Evolutionary conservation across 2,329 filamentous ascomycete genomes (phyloP), one percentile per base, ranked within the genome.

Genomic region (Fusarium nematophilum): DNA sequence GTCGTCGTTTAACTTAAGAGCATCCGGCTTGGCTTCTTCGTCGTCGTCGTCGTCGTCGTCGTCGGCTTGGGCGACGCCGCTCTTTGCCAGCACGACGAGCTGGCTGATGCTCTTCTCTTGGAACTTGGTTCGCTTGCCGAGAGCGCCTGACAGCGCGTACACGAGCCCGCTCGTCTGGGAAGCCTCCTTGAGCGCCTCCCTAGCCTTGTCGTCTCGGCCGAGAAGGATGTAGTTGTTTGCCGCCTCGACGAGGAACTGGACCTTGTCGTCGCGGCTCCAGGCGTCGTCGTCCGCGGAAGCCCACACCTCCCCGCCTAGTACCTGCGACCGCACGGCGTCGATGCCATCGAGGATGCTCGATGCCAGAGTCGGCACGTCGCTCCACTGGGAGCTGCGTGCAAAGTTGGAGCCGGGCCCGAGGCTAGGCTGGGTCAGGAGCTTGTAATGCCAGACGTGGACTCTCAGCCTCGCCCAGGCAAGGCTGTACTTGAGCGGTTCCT

Each of bases 21-120:
- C 88, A 65, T 89, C 84, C 0, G 93, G 92, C 18, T 76, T 78
- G 1, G 69, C 66, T 2, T 68, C 59, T 0, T 67, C 62, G 40
- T 68, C 69, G 3, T 27, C 66, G 5, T 70, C 62, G 18, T 59
- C 66, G n/a, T n/a, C n/a, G n/a, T n/a, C n/a, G n/a, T n/a, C 61
- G 5, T 56, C 57, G 4, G 53, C 62, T 6, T 57, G 64, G 5
- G 63, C 66, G 21, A 67, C 64, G 6, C 80, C 80, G 71, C 93
- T 97, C 73, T 87, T 92, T 1, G 95, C 95, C 25, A 98, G 79
- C 3, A 99, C 92, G 2, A 99, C 90, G 23, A 99, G 82, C 74
- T 99, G 95, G 67, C 92, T 97, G 58, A 88, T 88, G 67, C 88
- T 90, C 57, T 87, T 90, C 69, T 92, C 83, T 73, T 96, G 92